phyloP scores from a whole-genome alignment of 176 grass and related monocot genomes.

The Phragmites australis region DNA sequence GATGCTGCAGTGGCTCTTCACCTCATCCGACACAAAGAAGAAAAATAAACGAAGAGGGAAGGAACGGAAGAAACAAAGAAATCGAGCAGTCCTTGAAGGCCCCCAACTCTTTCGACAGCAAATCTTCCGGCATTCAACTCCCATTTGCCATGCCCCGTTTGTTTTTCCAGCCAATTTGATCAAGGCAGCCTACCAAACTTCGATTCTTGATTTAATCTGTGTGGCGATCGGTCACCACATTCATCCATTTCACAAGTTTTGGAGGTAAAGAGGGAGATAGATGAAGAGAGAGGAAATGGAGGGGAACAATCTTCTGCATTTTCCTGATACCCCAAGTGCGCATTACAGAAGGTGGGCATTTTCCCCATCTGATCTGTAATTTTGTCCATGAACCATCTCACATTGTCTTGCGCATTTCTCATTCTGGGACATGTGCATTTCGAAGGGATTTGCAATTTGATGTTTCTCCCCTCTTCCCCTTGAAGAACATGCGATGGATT shows the following conservation, averaged over 20 bases:
- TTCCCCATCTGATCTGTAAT: not conserved
- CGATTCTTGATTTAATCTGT: not conserved
- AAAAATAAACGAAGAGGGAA: not conserved
- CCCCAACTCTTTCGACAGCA: not conserved
- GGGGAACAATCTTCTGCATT: slow-evolving; percentile 51
- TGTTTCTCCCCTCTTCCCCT: not conserved
- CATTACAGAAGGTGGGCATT: slow-evolving; percentile 41
- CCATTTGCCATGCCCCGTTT: not conserved
- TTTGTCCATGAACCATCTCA: not conserved
- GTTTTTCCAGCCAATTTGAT: slow-evolving; percentile 28
- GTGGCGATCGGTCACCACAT: slow-evolving; percentile 41
- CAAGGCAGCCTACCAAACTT: not conserved
- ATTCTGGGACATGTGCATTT: not conserved
- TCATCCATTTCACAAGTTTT: not conserved
- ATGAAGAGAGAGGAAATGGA: slow-evolving; percentile 33
- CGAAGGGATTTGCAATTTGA: not conserved
- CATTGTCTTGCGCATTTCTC: not conserved
- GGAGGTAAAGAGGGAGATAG: not conserved
- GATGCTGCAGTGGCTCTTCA: no score
- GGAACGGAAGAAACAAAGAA: slow-evolving; percentile 14
- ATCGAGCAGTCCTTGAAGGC: not conserved
- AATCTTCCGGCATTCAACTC: not conserved
- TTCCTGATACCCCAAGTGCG: slow-evolving; percentile 46
- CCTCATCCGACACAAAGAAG: not conserved
- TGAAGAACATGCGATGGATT: slow-evolving; percentile 37